Evolutionary conservation across 805 yeast genomes (phyloP).

Genomic region (Saturnispora serradocipensis): DNA sequence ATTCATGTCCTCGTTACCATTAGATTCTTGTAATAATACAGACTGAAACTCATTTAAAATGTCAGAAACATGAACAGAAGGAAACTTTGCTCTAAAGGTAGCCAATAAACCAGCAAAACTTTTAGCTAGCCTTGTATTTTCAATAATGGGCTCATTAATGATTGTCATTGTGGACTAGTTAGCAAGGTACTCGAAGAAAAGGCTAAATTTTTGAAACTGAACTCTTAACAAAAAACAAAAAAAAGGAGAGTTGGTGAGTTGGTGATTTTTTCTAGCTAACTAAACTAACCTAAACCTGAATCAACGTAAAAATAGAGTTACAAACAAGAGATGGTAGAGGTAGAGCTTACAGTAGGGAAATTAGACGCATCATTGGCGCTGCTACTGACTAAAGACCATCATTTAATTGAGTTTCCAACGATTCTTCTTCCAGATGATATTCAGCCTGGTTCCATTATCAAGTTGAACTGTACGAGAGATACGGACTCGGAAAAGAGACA

Average conservation of each 20-base stretch:
- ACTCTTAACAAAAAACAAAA: background rate
- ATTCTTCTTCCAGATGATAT: slow-evolving; percentile 84
- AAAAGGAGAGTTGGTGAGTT: background rate
- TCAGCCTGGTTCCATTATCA: slow-evolving; percentile 84
- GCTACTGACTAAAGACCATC: slow-evolving; percentile 79
- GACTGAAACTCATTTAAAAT: slow-evolving; percentile 27
- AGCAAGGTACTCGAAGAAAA: background rate
- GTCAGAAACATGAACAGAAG: slow-evolving; percentile 1
- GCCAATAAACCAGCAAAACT: background rate
- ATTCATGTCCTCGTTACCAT: background rate
- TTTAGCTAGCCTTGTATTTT: background rate
- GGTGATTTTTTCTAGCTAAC: background rate
- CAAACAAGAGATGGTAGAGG: slow-evolving; percentile 45
- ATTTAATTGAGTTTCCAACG: slow-evolving; percentile 94
- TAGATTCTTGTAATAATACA: slow-evolving; percentile 18
- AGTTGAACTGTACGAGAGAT: slow-evolving; percentile 76
- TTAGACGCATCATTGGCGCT: slow-evolving; percentile 91
- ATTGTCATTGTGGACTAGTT: background rate
- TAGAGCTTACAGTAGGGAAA: slow-evolving; percentile 89
- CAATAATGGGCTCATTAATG: background rate
- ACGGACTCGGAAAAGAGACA: slow-evolving; percentile 54
- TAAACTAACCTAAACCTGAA: background rate
- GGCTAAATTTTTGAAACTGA: background rate
- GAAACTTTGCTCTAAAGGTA: slow-evolving; percentile 1
- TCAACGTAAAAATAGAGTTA: background rate